Evolutionary conservation across 2,329 filamentous ascomycete species (phyloP).

Genomic region (Ophiocordyceps australis): DNA sequence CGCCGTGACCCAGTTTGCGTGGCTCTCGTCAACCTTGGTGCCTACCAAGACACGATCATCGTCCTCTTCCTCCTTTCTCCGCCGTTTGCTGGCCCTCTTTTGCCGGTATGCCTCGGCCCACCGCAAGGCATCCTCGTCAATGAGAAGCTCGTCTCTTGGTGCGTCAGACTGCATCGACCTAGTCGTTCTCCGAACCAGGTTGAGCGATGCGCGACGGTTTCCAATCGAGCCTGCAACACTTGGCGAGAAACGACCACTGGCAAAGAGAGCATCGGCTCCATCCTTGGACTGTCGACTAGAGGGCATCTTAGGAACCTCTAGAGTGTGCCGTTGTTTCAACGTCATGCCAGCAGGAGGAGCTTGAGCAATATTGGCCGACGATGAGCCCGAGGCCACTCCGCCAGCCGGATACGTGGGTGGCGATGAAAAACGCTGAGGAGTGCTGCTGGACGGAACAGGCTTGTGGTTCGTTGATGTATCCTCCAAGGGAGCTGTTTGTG

Average conservation of each 20-base stretch:
- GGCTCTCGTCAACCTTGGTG: constrained; percentile 93
- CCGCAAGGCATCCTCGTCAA: constrained; percentile 76
- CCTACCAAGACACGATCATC: constrained; percentile 91
- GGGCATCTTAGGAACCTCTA: constrained; percentile 62
- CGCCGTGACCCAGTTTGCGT: constrained; percentile 92
- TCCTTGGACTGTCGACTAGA: constrained; percentile 58
- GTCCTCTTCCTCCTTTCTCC: constrained; percentile 68
- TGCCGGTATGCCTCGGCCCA: constrained; percentile 90
- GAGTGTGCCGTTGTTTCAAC: constrained; percentile 67
- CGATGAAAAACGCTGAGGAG: constrained; percentile 44
- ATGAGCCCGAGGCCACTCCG: constrained; percentile 17
- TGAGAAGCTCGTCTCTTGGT: constrained; percentile 64
- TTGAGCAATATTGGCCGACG: constrained; percentile 31
- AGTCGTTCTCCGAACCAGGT: constrained; percentile 61
- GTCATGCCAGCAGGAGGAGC: constrained; percentile 25
- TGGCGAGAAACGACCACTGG: constrained; percentile 71
- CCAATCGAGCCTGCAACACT: constrained; percentile 32
- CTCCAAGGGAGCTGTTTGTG: background rate
- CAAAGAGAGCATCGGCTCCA: constrained; percentile 43
- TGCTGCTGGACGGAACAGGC: constrained; percentile 9
- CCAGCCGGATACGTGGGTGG: constrained; percentile 35
- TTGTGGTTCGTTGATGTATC: constrained; percentile 3
- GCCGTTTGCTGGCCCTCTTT: constrained; percentile 75
- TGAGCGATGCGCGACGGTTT: constrained; percentile 65
- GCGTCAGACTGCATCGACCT: constrained; percentile 73